Percentiles rank a stretch among this genome's conserved stretches.
Conservation (phyloP, 495 filamentous ascomycete species). For the Penicillium goetzii region DNA sequence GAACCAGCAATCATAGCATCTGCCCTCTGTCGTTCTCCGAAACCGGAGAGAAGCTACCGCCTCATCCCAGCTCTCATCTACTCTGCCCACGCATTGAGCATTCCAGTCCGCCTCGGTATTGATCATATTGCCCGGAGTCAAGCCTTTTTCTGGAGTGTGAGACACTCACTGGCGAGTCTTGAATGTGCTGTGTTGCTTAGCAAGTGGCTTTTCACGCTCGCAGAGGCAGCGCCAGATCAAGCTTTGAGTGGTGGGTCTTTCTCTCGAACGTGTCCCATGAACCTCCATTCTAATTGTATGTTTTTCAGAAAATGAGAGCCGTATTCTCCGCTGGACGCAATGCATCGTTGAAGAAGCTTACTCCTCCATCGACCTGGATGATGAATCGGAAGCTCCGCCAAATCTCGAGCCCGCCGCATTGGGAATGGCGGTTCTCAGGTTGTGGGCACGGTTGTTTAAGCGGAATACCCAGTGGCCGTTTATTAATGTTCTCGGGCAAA, state of each 20-base stretch:
- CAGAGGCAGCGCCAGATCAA: constrained; percentile 37
- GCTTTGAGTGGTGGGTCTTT: constrained; percentile 36
- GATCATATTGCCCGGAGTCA: constrained; percentile 50
- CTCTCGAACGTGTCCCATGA: too few relatives aligned
- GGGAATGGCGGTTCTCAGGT: constrained; percentile 38
- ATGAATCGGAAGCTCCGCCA: constrained; percentile 31
- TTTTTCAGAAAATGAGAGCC: constrained; percentile 41
- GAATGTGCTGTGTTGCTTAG: constrained; percentile 54
- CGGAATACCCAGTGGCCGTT: constrained; percentile 47
- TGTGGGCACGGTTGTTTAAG: constrained; percentile 45
- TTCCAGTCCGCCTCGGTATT: constrained; percentile 46
- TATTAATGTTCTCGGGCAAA: constrained; percentile 45
- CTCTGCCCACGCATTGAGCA: constrained; percentile 44
- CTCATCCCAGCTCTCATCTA: constrained; percentile 45
- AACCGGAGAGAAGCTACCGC: constrained; percentile 42
- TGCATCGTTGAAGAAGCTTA: constrained; percentile 47
- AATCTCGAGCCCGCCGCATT: constrained; percentile 35
- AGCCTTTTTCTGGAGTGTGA: constrained; percentile 54
- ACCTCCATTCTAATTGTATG: neutral
- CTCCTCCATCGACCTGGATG: constrained; percentile 40
- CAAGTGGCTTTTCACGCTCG: constrained; percentile 51
- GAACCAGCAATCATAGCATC: constrained; percentile 41
- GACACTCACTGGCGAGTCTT: constrained; percentile 51
- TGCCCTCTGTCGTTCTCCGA: constrained; percentile 38
- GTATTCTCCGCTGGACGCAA: constrained; percentile 44